Percentiles rank a stretch among this genome's conserved stretches.
phyloP scores from a whole-genome alignment of 257 asterid genomes.

The Catharanthus roseus region DNA sequence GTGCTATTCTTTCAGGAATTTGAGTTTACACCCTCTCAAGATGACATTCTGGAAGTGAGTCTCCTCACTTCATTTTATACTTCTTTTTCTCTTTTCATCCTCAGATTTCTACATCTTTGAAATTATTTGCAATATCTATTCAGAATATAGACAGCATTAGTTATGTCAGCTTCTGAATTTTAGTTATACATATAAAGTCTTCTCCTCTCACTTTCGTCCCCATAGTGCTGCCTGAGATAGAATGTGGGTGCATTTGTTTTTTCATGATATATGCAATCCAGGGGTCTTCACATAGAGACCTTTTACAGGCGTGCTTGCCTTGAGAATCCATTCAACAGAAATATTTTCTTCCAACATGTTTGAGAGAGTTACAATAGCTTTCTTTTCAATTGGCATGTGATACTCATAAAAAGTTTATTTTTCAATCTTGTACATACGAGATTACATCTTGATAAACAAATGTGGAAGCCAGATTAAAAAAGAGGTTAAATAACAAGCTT shows the following conservation, averaged over 20 bases:
- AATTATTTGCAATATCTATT: slow-evolving; percentile 11
- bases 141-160: slow-evolving; percentile 94
- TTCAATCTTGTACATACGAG: not conserved
- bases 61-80: not conserved
- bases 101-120: slow-evolving; percentile 6
- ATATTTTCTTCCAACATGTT: not conserved
- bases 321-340: not conserved
- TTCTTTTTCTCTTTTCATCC: slow-evolving; percentile 7
- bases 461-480: not conserved
- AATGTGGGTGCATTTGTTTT: slow-evolving; percentile 7
- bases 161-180: slow-evolving; percentile 83
- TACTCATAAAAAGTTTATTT: not conserved
- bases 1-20: slow-evolving; percentile 98
- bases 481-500: not conserved
- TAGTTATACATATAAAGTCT: slow-evolving; percentile 92
- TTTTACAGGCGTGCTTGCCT: not conserved
- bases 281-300: not conserved
- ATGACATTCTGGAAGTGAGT: slow-evolving; percentile 93
- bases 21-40: slow-evolving; percentile 91
- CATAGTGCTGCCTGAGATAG: slow-evolving; percentile 3
- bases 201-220: not conserved
- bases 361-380: not conserved
- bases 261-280: not conserved
- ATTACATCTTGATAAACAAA: not conserved
- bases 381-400: not conserved